These are phyloP conservation scores for Taxawa tesnikishii DNA, from an alignment of 2,329 filamentous ascomycete genomes.

Conservation along the genomic window DNA sequence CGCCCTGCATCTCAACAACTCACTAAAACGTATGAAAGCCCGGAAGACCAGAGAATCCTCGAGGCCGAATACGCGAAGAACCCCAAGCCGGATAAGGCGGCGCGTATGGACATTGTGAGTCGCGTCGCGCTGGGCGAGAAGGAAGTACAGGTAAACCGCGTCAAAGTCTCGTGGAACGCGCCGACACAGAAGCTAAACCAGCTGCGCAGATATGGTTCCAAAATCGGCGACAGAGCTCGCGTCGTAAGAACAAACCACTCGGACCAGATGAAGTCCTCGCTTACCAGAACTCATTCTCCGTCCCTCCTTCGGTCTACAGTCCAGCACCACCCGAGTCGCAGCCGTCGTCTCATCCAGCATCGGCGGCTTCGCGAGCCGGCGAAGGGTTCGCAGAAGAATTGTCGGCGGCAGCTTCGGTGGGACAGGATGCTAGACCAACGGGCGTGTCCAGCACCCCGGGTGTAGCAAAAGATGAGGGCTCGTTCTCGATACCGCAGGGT, in stretches of 20 bases:
- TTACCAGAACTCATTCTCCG: too few species aligned
- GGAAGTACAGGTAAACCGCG: slow-evolving; percentile 71
- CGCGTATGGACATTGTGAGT: slow-evolving; percentile 71
- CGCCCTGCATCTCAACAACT: slow-evolving; percentile 1
- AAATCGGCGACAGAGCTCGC: slow-evolving; percentile 84
- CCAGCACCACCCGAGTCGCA: too few species aligned
- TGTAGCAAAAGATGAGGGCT: too few species aligned
- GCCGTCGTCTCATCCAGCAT: too few species aligned
- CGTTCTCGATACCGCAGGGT: too few species aligned
- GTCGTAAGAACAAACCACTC: slow-evolving; percentile 75
- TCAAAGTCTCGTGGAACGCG: slow-evolving; percentile 16
- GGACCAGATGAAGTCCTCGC: slow-evolving; percentile 64
- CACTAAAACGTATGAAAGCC: slow-evolving; percentile 44
- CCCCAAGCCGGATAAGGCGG: slow-evolving; percentile 81
- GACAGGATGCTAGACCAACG: too few species aligned
- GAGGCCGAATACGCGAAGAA: slow-evolving; percentile 77
- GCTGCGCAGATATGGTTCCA: slow-evolving; percentile 99
- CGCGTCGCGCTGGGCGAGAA: slow-evolving; percentile 86
- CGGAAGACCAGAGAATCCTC: slow-evolving; percentile 78
- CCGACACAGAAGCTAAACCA: too few species aligned
- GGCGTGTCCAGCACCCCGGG: too few species aligned
- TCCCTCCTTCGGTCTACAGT: too few species aligned
- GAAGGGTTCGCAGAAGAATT: too few species aligned
- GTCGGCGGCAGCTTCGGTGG: too few species aligned
- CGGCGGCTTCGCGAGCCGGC: too few species aligned